phyloP scores from a whole-genome alignment of 306 rosid genomes.

The Glycyrrhiza uralensis region DNA sequence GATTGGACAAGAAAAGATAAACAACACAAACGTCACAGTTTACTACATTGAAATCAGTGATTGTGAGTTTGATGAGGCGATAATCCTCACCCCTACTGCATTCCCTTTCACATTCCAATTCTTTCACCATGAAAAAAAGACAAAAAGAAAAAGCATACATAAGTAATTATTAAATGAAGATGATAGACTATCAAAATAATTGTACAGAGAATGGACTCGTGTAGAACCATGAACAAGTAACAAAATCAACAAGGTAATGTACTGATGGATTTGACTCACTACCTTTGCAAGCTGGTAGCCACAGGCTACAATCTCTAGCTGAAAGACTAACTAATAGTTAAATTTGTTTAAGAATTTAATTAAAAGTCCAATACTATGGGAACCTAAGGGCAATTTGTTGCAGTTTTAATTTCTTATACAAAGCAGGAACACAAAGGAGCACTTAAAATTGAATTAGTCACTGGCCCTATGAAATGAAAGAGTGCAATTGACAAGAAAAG shows the following conservation, averaged over 20 bases:
- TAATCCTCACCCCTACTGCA: conserved; percentile 98
- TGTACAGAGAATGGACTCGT: not conserved
- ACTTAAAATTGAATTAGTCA: not conserved
- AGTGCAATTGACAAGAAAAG: not conserved
- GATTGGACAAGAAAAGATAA: conserved; percentile 1
- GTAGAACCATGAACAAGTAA: conserved; percentile 8
- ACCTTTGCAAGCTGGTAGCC: not conserved
- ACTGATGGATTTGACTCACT: not conserved
- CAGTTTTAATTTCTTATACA: not conserved
- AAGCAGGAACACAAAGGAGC: not conserved
- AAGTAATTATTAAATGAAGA: not conserved
- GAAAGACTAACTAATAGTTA: not conserved
- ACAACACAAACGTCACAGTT: not conserved
- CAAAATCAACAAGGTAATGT: not conserved
- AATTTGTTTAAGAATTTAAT: not conserved
- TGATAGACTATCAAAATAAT: not conserved
- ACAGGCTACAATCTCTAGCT: not conserved
- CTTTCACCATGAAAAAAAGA: conserved; percentile 41
- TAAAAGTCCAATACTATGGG: not conserved
- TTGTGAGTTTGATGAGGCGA: conserved; percentile 85
- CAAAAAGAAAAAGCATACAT: conserved; percentile 14
- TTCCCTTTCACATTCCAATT: conserved; percentile 88
- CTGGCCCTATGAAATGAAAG: not conserved
- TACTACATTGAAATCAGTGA: conserved; percentile 77
- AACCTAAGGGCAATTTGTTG: not conserved